Conservation (phyloP, 192 early-diverging fungal genomes). For the Mortierella alpina region DNA sequence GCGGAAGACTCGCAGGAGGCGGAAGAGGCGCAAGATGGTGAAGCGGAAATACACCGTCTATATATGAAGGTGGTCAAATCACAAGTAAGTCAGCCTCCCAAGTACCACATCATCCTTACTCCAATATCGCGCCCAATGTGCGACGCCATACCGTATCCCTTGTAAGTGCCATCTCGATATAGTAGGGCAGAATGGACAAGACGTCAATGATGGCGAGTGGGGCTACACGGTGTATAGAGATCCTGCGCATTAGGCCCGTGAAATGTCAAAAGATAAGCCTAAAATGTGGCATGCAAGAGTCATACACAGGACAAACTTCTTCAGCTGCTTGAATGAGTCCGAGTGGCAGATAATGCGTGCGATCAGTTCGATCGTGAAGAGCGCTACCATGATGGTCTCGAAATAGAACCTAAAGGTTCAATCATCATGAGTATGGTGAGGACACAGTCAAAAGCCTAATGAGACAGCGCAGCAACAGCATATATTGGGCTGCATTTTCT, state of each 20-base stretch:
- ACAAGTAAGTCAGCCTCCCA: no score
- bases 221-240: conserved; percentile 32
- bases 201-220: conserved; percentile 79
- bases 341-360: conserved; percentile 78
- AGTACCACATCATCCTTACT: no score
- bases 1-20: conserved; percentile 81
- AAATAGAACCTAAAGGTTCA: conserved; percentile 67
- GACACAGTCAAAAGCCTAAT: no score
- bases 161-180: conserved; percentile 75
- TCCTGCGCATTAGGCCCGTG: no score
- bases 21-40: conserved; percentile 83
- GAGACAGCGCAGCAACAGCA: no score
- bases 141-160: conserved; percentile 65
- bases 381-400: conserved; percentile 74
- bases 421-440: no score
- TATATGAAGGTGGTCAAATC: no score
- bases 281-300: no score
- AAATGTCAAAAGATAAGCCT: neutral
- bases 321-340: conserved; percentile 72
- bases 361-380: conserved; percentile 82
- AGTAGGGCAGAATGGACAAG: conserved; percentile 83
- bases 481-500: no score
- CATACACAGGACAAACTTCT: conserved; percentile 61
- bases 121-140: no score
- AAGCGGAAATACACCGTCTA: conserved; percentile 82